A percentile compares a stretch with the other conserved stretches of the same genome.
These are phyloP conservation scores for Rhizopus sp. DNA, from an alignment of 371 early-diverging fungal species.

Conservation along the genomic window DNA sequence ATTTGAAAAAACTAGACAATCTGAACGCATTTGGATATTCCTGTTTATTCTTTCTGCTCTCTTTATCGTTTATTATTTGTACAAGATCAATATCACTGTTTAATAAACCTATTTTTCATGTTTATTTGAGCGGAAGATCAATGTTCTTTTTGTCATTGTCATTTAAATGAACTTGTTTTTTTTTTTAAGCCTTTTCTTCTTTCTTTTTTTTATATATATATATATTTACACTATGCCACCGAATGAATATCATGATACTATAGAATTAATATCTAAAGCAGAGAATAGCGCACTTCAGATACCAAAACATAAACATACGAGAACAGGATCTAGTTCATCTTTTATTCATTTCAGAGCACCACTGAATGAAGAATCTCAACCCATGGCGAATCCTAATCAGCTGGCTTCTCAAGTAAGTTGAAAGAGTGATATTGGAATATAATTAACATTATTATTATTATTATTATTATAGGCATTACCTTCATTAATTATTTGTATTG, in stretches of 20 bases:
- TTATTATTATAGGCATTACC: slow-evolving; percentile 70
- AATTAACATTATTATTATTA: not conserved
- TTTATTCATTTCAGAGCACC: slow-evolving; percentile 41
- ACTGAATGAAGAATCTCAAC: slow-evolving; percentile 16
- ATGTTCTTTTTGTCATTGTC: too few relatives aligned
- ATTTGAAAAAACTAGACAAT: slow-evolving; percentile 25
- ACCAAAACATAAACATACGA: slow-evolving; percentile 17
- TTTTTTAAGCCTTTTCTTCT: not conserved
- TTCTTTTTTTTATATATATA: too few relatives aligned
- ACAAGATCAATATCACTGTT: too few relatives aligned
- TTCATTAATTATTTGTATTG: slow-evolving; percentile 72
- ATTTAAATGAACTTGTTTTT: not conserved
- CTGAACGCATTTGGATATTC: slow-evolving; percentile 44
- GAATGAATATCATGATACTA: not conserved
- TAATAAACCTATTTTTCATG: too few relatives aligned
- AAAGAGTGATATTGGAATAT: not conserved
- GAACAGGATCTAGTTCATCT: slow-evolving; percentile 33
- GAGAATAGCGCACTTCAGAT: not conserved
- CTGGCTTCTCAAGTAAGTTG: slow-evolving; percentile 33
- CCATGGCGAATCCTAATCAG: slow-evolving; percentile 13
- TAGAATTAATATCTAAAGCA: not conserved
- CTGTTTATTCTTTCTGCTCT: slow-evolving; percentile 9
- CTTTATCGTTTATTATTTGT: too few relatives aligned
- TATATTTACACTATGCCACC: not conserved
- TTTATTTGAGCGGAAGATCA: too few relatives aligned